Conservation (phyloP, 805 yeast genomes). For the Candida sphagnicola region DNA sequence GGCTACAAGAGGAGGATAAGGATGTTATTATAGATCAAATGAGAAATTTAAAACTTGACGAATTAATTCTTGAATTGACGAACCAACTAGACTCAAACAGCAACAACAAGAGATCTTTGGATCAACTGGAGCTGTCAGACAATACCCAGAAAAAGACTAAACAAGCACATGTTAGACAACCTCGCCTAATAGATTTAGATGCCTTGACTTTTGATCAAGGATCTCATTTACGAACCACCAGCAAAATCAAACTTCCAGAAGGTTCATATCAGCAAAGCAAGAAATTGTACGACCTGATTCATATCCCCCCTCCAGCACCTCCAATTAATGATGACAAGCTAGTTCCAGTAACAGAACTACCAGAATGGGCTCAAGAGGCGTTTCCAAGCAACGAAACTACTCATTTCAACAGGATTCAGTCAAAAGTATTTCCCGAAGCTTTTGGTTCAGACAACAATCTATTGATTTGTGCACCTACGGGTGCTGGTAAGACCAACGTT, state of each 20-base stretch:
- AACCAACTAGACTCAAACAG: background rate
- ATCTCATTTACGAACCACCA: conserved; percentile 16
- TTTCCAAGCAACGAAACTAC: conserved; percentile 67
- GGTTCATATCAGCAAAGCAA: conserved; percentile 78
- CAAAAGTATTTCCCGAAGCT: conserved; percentile 76
- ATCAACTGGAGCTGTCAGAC: conserved; percentile 9
- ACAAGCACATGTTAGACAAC: conserved; percentile 3
- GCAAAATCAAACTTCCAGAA: conserved; percentile 70
- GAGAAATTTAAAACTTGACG: conserved; percentile 35
- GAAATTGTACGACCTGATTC: conserved; percentile 80
- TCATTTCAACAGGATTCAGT: conserved; percentile 77
- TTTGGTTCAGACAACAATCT: conserved; percentile 68
- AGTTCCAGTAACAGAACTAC: conserved; percentile 59
- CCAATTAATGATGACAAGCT: conserved; percentile 36
- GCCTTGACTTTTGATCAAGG: conserved; percentile 69
- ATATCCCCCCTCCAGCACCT: conserved; percentile 77
- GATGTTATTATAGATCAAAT: conserved; percentile 40
- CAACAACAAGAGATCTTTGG: conserved; percentile 18
- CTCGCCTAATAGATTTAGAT: conserved; percentile 56
- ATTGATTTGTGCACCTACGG: conserved; percentile 94
- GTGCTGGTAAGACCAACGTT: conserved; percentile 97
- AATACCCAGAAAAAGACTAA: conserved; percentile 6
- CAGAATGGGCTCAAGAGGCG: conserved; percentile 77
- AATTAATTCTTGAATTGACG: conserved; percentile 38
- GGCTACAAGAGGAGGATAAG: conserved; percentile 23